Percentiles rank a stretch among this genome's conserved stretches.
phyloP scores from a whole-genome alignment of 2,329 filamentous ascomycete genomes.

The Colletotrichum sansevieriae region DNA sequence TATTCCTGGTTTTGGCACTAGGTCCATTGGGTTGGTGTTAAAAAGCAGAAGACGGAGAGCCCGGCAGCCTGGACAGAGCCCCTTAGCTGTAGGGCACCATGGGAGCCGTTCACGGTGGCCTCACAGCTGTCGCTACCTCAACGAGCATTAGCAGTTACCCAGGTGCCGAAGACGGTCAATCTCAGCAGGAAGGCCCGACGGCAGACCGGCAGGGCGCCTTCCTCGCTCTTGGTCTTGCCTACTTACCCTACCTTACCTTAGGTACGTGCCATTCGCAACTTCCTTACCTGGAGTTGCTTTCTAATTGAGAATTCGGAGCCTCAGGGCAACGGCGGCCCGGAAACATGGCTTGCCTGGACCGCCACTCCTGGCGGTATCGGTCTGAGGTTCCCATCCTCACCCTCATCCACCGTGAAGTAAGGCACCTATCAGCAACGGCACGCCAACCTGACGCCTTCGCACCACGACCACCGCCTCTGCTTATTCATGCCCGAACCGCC shows the following conservation, averaged over 20 bases:
- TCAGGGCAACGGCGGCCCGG: background rate
- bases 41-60: constrained; percentile 1
- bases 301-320: background rate
- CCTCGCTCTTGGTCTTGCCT: constrained; percentile 1
- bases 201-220: background rate
- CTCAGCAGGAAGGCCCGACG: constrained; percentile 13
- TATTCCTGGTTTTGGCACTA: background rate
- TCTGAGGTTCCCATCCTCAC: background rate
- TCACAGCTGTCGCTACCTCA: background rate
- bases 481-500: constrained; percentile 10
- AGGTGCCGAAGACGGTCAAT: too few species aligned
- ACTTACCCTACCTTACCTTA: too few species aligned
- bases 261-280: background rate
- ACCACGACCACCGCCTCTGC: background rate
- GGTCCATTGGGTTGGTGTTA: background rate
- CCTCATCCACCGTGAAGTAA: background rate
- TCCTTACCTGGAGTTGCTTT: background rate
- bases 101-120: constrained; percentile 3
- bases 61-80: background rate
- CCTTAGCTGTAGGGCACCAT: background rate
- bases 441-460: background rate
- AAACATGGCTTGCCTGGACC: background rate
- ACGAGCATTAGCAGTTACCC: too few species aligned
- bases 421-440: background rate
- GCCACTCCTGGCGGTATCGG: background rate